Base-by-base conservation (phyloP, 2,329 filamentous ascomycete species). In the Aureobasidium zeae region DNA sequence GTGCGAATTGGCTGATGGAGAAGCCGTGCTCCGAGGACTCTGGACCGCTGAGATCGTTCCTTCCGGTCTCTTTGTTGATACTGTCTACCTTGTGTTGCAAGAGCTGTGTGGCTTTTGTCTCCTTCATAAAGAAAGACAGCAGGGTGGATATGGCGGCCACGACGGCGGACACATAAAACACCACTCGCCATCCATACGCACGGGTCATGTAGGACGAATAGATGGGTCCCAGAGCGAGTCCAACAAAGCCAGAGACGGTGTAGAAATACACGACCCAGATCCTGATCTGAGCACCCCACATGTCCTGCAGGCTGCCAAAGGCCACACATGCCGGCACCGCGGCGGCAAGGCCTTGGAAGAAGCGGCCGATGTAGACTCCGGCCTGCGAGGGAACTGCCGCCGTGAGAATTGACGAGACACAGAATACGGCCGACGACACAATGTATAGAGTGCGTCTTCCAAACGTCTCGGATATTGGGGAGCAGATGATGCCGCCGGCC, bases 261-360 rank as follows among this genome's bases (percentile, higher is more conserved):
- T 67, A 71, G 5, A 59, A 52, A 45, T 63, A 67, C n/a, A 71
- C 57, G n/a, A 66, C 53, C 66, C 64, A 69, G n/a, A 71, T 58
- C 16, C 68, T 55, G 11, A 56, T 57, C 26, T 60, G 56, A 2
- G 63, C 59, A 44, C 67, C 64, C 55, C 64, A 71, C 55, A 72
- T 63, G 46, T 72, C 69, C 39, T 72, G 67, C 28, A 71, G 62
- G 36, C 64, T 70, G 3, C 69, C 69, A 0, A 65, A 63, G 6
- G 67, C 63, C 3, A 72, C 65, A 11, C 66, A 65, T 0, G 66
- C 62, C 2, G 69, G 68, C 3, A 70, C 63, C 1, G 69, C 67
- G 2, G 68, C 68, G 5, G 67, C 56, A 4, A 70, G 48, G 0
- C 69, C 70, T 8, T 64, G 63, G 9, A 67, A 29, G 29, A 69